Evolutionary conservation across 495 filamentous ascomycete species (phyloP).

Genomic region (Amphirosellinia nigrospora): DNA sequence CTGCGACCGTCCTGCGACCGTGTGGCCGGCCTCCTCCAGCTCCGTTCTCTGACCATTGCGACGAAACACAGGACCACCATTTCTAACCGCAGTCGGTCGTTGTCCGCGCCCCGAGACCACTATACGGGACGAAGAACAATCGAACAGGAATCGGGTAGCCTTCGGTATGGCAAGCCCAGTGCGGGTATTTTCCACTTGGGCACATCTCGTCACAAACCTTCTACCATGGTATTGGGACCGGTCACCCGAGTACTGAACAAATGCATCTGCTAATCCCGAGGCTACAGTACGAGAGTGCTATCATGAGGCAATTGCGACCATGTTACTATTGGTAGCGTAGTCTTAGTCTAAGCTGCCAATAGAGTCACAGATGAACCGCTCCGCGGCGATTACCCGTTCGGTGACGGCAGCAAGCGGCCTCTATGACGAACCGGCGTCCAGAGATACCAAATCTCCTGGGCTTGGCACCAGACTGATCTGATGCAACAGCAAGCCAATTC

Average conservation of each 20-base stretch:
- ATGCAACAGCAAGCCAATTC: not conserved
- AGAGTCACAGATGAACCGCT: constrained; percentile 2
- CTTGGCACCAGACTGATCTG: not conserved
- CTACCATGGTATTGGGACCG: constrained; percentile 29
- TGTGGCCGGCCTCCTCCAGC: constrained; percentile 11
- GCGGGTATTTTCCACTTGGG: constrained; percentile 12
- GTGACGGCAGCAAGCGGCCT: not conserved
- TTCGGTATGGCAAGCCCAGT: constrained; percentile 9
- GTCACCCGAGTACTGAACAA: constrained; percentile 9
- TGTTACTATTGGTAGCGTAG: not conserved
- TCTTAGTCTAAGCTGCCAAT: not conserved
- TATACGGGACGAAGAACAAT: constrained; percentile 14
- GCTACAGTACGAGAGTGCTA: constrained; percentile 13
- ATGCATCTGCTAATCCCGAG: constrained; percentile 1
- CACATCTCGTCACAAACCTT: not conserved
- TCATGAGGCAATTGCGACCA: not conserved
- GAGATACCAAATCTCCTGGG: too few relatives aligned
- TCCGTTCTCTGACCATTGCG: not conserved
- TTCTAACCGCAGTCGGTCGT: constrained; percentile 15
- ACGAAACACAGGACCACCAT: constrained; percentile 5
- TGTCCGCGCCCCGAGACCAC: constrained; percentile 9
- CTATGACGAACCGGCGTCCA: not conserved
- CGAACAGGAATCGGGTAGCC: constrained; percentile 1
- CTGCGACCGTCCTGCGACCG: constrained; percentile 23
- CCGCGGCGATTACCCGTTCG: not conserved